Percentiles rank a stretch among this genome's conserved stretches.
These are phyloP conservation scores for Suhomyces guaymorum DNA, from an alignment of 1,139 yeast genomes.

Conservation along the genomic window DNA sequence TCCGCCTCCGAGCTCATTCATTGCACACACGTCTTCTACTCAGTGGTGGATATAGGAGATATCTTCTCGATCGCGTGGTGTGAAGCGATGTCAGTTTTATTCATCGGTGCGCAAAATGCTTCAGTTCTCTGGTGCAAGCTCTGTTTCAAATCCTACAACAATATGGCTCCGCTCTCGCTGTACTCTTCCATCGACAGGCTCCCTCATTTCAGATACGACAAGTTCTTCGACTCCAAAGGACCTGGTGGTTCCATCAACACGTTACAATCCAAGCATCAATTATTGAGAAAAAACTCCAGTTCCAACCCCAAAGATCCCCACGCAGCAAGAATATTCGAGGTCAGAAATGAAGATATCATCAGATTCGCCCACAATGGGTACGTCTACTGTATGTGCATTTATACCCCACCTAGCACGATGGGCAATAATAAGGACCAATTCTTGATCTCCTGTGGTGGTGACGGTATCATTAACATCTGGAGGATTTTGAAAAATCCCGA, in stretches of 20 bases:
- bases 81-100: constrained; percentile 58
- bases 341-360: constrained; percentile 63
- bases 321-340: constrained; percentile 55
- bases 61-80: constrained; percentile 82
- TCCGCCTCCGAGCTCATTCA: constrained; percentile 7
- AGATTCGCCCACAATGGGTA: constrained; percentile 92
- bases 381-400: constrained; percentile 65
- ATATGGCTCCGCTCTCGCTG: neutral
- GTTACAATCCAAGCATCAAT: constrained; percentile 35
- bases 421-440: constrained; percentile 4
- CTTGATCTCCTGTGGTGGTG: constrained; percentile 78
- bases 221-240: constrained; percentile 87
- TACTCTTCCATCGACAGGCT: constrained; percentile 39
- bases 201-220: constrained; percentile 81
- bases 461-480: constrained; percentile 85
- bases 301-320: constrained; percentile 10
- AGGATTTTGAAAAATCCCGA: constrained; percentile 21
- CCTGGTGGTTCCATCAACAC: constrained; percentile 63
- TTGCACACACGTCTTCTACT: constrained; percentile 72
- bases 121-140: constrained; percentile 71
- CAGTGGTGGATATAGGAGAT: constrained; percentile 88
- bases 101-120: constrained; percentile 92
- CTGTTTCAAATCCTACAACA: constrained; percentile 9
- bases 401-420: no score
- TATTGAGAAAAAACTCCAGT: constrained; percentile 23